phyloP scores from a whole-genome alignment of 768 basidiomycete species.

The Amylocystis lapponica region DNA sequence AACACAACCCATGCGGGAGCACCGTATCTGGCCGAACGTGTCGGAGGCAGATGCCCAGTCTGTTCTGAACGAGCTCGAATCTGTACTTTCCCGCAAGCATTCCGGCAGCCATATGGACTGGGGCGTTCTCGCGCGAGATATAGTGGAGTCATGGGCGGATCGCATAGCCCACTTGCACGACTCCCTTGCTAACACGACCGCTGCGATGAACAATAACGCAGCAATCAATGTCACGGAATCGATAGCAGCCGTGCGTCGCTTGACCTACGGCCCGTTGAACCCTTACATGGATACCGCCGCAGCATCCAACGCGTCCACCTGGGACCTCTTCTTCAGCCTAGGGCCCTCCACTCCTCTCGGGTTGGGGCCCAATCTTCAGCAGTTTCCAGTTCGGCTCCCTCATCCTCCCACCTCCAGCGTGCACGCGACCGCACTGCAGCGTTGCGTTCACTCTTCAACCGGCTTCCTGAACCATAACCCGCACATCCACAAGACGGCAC shows the following conservation, averaged over 20 bases:
- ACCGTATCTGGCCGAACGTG: slow-evolving; percentile 5
- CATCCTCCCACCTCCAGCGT: not conserved
- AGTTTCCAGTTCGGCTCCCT: too few species aligned
- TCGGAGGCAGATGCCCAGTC: slow-evolving; percentile 2
- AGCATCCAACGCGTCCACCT: not conserved
- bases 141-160: slow-evolving; percentile 3
- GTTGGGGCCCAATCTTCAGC: too few species aligned
- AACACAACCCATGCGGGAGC: slow-evolving; percentile 3
- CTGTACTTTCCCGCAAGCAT: not conserved
- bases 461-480: not conserved
- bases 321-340: not conserved
- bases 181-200: slow-evolving; percentile 1
- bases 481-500: not conserved
- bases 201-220: not conserved
- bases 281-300: slow-evolving; percentile 2
- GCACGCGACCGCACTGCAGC: slow-evolving; percentile 1
- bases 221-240: not conserved
- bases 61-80: slow-evolving; percentile 1
- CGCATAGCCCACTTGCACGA: slow-evolving; percentile 1
- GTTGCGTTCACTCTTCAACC: slow-evolving; percentile 4
- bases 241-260: not conserved
- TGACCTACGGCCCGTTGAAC: slow-evolving; percentile 5
- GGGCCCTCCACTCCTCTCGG: not conserved
- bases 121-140: not conserved
- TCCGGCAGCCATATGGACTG: slow-evolving; percentile 3